Evolutionary conservation across 2,329 filamentous ascomycete species (phyloP).

Genomic region (Taxawa tesnikishii): DNA sequence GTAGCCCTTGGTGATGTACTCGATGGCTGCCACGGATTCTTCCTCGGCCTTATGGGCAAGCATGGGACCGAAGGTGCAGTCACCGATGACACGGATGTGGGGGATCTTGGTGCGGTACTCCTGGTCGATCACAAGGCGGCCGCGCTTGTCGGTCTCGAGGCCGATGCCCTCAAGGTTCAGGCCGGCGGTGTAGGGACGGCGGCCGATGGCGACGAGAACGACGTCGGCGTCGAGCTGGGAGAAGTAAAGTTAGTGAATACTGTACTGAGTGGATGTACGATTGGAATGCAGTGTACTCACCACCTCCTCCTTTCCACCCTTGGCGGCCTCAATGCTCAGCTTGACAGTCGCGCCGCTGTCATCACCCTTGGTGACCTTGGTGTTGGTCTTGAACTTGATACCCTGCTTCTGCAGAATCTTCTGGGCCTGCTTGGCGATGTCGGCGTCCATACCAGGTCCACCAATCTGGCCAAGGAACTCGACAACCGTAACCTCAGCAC

Average conservation of each 20-base stretch:
- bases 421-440: conserved; percentile 82
- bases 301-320: conserved; percentile 89
- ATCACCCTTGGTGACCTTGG: conserved; percentile 85
- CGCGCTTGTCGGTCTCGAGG: conserved; percentile 81
- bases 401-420: conserved; percentile 95
- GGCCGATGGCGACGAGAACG: conserved; percentile 91
- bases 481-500: conserved; percentile 89
- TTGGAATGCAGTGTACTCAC: conserved; percentile 40
- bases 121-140: conserved; percentile 91
- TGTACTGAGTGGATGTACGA: background rate
- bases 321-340: conserved; percentile 79
- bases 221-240: conserved; percentile 82
- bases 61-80: conserved; percentile 96
- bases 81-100: conserved; percentile 93
- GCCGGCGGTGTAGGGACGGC: conserved; percentile 83
- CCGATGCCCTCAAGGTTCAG: conserved; percentile 91
- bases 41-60: conserved; percentile 99
- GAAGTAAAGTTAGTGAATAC: conserved; percentile 12
- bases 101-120: conserved; percentile 97
- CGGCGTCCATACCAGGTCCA: conserved; percentile 91
- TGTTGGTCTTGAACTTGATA: conserved; percentile 95
- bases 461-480: conserved; percentile 95
- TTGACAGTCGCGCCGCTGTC: conserved; percentile 64
- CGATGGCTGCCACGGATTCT: conserved; percentile 85
- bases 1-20: conserved; percentile 96